These are phyloP conservation scores for Austroboletus niveus DNA, from an alignment of 1,284 basidiomycete genomes.

Conservation along the genomic window DNA sequence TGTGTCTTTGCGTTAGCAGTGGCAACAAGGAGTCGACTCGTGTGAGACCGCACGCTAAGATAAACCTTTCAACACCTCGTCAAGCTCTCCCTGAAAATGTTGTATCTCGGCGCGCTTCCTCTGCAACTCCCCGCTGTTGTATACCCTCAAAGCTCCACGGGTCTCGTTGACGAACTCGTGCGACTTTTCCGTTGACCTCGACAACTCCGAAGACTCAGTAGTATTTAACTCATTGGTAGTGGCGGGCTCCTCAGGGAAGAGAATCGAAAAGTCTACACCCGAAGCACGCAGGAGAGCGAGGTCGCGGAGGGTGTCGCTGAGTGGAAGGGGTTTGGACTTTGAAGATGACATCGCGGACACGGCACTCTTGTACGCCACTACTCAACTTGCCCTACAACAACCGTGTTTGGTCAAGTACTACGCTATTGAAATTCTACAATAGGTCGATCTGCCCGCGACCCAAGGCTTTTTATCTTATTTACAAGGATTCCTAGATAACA, in stretches of 20 bases:
- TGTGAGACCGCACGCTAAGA: constrained; percentile 20
- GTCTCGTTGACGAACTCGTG: constrained; percentile 52
- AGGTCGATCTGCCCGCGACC: neutral
- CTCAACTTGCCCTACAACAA: neutral
- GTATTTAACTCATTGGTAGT: constrained; percentile 8
- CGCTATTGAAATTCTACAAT: neutral
- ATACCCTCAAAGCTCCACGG: constrained; percentile 51
- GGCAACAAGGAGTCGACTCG: neutral
- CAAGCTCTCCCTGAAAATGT: constrained; percentile 44
- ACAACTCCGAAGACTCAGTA: constrained; percentile 25
- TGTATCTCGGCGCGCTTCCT: constrained; percentile 47
- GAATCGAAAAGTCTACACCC: constrained; percentile 48
- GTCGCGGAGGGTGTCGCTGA: constrained; percentile 65
- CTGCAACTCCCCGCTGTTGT: constrained; percentile 51
- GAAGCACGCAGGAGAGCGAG: constrained; percentile 66
- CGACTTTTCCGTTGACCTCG: constrained; percentile 48
- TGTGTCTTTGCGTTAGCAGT: neutral
- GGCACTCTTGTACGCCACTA: neutral
- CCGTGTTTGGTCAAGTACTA: neutral
- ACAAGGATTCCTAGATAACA: neutral
- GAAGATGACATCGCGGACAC: constrained; percentile 30
- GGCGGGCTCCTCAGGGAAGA: constrained; percentile 33
- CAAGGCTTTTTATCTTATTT: neutral
- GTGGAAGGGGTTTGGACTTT: constrained; percentile 52
- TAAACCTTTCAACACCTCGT: constrained; percentile 29